Percentiles rank a stretch among this genome's conserved stretches.
These are phyloP conservation scores for Gigaspora rosea DNA, from an alignment of 192 early-diverging fungal species.

Conservation along the genomic window DNA sequence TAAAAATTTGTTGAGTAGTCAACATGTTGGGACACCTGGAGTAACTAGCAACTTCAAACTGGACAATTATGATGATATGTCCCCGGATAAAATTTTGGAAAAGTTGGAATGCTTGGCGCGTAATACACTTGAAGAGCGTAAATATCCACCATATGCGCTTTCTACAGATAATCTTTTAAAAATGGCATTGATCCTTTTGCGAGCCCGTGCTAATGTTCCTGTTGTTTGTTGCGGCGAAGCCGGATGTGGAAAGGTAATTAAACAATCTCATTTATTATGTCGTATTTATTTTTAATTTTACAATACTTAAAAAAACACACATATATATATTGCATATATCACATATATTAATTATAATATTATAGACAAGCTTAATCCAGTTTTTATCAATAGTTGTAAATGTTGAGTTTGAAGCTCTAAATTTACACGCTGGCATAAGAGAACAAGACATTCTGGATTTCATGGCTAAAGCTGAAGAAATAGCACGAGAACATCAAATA, in stretches of 20 bases:
- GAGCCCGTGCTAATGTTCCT: slow-evolving; percentile 21
- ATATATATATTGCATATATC: too few species aligned
- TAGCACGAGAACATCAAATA: background rate
- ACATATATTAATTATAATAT: background rate
- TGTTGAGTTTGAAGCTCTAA: background rate
- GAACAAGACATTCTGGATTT: slow-evolving; percentile 21
- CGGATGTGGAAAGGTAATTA: slow-evolving; percentile 31
- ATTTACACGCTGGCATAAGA: slow-evolving; percentile 21
- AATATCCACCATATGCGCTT: slow-evolving; percentile 28
- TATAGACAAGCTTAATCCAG: slow-evolving; percentile 28
- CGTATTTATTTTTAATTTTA: background rate
- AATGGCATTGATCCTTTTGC: slow-evolving; percentile 28
- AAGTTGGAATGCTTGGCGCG: slow-evolving; percentile 27
- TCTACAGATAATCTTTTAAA: slow-evolving; percentile 28
- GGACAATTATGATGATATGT: slow-evolving; percentile 20
- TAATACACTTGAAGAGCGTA: background rate
- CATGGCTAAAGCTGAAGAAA: background rate
- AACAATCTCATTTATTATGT: background rate
- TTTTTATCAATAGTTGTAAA: slow-evolving; percentile 19
- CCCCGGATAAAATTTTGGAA: background rate
- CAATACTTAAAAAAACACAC: background rate
- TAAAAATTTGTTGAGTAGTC: slow-evolving; percentile 25
- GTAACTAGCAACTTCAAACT: background rate
- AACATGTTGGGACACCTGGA: background rate
- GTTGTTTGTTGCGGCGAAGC: slow-evolving; percentile 28